A percentile compares a stretch with the other conserved stretches of the same genome.
phyloP scores from a whole-genome alignment of 805 yeast genomes.

The Lipomyces yamadae region DNA sequence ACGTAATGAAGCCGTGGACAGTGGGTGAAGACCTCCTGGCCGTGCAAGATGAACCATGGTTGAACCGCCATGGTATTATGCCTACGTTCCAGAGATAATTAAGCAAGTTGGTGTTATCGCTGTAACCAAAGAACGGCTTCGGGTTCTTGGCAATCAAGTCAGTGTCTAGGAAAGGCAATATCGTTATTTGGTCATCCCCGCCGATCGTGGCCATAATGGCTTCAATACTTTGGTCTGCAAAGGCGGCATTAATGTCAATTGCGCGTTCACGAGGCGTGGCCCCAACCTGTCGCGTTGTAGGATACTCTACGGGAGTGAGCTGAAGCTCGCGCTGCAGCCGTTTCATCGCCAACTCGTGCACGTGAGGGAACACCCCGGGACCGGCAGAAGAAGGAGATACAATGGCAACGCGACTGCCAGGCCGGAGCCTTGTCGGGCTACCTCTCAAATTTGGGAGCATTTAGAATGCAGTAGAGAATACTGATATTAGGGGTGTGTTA shows the following conservation, averaged over 20 bases:
- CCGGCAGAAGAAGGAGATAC: conserved; percentile 8
- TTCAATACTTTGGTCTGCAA: conserved; percentile 3
- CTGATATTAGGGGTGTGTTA: no score
- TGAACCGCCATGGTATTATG: conserved; percentile 6
- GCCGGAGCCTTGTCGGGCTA: conserved; percentile 4
- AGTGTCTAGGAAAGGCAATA: conserved; percentile 5
- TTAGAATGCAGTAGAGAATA: not conserved
- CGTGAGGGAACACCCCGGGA: not conserved
- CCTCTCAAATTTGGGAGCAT: conserved; percentile 1
- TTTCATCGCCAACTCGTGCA: conserved; percentile 3
- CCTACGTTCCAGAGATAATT: conserved; percentile 10
- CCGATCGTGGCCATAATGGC: conserved; percentile 9
- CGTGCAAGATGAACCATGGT: conserved; percentile 6
- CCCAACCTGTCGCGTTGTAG: conserved; percentile 7
- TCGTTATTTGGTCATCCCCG: conserved; percentile 6
- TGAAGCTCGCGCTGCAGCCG: not conserved
- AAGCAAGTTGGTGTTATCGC: conserved; percentile 7
- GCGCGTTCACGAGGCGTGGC: conserved; percentile 10
- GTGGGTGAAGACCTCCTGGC: conserved; percentile 4
- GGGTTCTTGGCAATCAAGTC: conserved; percentile 2
- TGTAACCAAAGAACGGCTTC: conserved; percentile 8
- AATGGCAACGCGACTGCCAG: conserved; percentile 7
- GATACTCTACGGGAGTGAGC: not conserved
- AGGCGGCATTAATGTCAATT: conserved; percentile 5
- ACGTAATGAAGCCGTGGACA: not conserved